Evolutionary conservation across 148 eudicot species (phyloP).

Genomic region (Rhododendron ovatum): DNA sequence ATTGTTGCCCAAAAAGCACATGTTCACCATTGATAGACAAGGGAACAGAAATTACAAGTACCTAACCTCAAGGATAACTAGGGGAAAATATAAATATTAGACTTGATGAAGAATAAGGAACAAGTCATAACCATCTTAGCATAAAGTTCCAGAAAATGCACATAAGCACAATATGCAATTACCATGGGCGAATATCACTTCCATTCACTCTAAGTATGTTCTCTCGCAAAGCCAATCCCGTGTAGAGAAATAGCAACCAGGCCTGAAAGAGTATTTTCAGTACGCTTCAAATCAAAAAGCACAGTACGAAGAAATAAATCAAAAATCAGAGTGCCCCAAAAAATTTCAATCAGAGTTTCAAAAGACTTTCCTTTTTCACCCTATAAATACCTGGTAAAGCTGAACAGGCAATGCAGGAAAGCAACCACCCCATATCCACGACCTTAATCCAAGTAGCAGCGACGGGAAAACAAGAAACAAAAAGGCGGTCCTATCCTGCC

Average conservation of each 20-base stretch:
- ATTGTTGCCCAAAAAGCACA: background rate
- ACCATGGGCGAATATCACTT: conserved; percentile 99
- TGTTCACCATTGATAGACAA: background rate
- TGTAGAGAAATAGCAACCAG: conserved; percentile 87
- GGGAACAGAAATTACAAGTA: background rate
- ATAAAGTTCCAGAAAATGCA: conserved; percentile 5
- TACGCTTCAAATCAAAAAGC: conserved; percentile 5
- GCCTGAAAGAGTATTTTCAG: conserved; percentile 52
- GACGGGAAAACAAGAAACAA: conserved; percentile 85
- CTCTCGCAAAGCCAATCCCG: conserved; percentile 91
- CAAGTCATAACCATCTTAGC: background rate
- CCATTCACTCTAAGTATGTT: conserved; percentile 94
- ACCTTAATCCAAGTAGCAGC: conserved; percentile 55
- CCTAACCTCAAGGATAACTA: background rate
- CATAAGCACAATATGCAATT: conserved; percentile 14
- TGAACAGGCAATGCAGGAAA: conserved; percentile 96
- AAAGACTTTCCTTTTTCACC: background rate
- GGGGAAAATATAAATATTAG: background rate
- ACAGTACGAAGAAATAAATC: background rate
- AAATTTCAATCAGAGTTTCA: background rate
- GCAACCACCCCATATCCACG: conserved; percentile 79
- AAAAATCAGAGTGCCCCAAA: background rate
- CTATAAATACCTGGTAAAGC: conserved; percentile 64
- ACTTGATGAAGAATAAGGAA: background rate
- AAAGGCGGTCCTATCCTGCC: conserved; percentile 84